phyloP scores from a whole-genome alignment of 1,284 basidiomycete species.

The Mycena sp. region DNA sequence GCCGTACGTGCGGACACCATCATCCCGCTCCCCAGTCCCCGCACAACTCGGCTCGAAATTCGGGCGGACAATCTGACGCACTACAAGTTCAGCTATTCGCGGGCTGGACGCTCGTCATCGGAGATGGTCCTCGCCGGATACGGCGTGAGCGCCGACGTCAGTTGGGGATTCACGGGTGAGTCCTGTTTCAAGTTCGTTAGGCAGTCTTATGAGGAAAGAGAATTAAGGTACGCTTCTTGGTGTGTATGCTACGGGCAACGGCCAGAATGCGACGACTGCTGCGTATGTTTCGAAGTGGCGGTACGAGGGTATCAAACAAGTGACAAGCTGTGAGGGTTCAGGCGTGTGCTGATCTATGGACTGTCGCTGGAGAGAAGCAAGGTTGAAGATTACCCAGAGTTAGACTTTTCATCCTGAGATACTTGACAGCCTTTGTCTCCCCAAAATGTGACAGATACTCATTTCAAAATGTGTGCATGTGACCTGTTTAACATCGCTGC shows the following conservation, averaged over 20 bases:
- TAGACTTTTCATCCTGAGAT: no score
- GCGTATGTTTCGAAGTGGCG: conserved; percentile 24
- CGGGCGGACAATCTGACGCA: conserved; percentile 26
- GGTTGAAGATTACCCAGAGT: no score
- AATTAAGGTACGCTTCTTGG: conserved; percentile 19
- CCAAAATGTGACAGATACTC: no score
- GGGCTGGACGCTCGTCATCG: neutral
- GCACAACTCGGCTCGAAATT: conserved; percentile 22
- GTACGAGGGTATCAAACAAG: conserved; percentile 19
- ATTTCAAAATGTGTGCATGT: no score
- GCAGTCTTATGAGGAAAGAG: neutral
- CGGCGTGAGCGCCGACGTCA: conserved; percentile 22
- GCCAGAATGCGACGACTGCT: conserved; percentile 21
- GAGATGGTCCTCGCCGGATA: conserved; percentile 13
- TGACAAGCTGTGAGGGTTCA: neutral
- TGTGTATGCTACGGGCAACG: conserved; percentile 27
- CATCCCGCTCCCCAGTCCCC: conserved; percentile 9
- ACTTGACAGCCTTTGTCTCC: no score
- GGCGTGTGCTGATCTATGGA: no score
- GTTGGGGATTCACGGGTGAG: conserved; percentile 28
- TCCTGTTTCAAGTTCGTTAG: neutral
- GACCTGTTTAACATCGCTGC: no score
- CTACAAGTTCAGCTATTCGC: conserved; percentile 21
- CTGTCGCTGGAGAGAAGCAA: no score
- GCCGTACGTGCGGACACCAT: conserved; percentile 3